phyloP scores from a whole-genome alignment of 1,284 basidiomycete genomes.

The Pseudozyma hubeiensis region DNA sequence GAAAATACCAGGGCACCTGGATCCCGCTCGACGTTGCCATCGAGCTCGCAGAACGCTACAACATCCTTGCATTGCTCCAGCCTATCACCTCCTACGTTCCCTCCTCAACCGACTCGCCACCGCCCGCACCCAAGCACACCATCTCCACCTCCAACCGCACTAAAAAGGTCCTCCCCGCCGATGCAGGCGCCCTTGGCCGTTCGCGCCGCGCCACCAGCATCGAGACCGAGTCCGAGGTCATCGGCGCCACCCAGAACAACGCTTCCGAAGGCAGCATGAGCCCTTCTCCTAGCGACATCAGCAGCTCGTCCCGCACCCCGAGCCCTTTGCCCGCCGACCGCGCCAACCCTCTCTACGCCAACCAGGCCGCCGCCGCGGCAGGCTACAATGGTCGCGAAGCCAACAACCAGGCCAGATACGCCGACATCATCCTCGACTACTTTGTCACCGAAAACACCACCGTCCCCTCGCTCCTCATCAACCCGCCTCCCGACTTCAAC shows the following conservation, averaged over 20 bases:
- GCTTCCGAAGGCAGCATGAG: constrained; percentile 75
- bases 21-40: constrained; percentile 94
- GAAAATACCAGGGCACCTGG: constrained; percentile 99
- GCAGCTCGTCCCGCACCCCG: constrained; percentile 87
- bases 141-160: constrained; percentile 65
- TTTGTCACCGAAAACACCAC: constrained; percentile 98
- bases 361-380: constrained; percentile 16
- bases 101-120: constrained; percentile 80
- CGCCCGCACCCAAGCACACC: constrained; percentile 96
- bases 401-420: constrained; percentile 74
- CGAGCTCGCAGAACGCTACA: constrained; percentile 88
- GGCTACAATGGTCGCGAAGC: constrained; percentile 35
- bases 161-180: constrained; percentile 61
- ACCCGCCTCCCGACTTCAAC: constrained; percentile 91
- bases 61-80: constrained; percentile 86
- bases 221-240: constrained; percentile 61
- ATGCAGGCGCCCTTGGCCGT: constrained; percentile 54
- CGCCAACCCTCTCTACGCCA: constrained; percentile 42
- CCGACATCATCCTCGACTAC: constrained; percentile 96
- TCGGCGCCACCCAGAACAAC: constrained; percentile 70
- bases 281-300: constrained; percentile 83
- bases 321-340: constrained; percentile 74
- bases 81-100: constrained; percentile 96
- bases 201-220: constrained; percentile 63
- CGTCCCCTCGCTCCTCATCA: constrained; percentile 87